phyloP scores from a whole-genome alignment of 495 filamentous ascomycete species.

The Trichoderma erinaceum region DNA sequence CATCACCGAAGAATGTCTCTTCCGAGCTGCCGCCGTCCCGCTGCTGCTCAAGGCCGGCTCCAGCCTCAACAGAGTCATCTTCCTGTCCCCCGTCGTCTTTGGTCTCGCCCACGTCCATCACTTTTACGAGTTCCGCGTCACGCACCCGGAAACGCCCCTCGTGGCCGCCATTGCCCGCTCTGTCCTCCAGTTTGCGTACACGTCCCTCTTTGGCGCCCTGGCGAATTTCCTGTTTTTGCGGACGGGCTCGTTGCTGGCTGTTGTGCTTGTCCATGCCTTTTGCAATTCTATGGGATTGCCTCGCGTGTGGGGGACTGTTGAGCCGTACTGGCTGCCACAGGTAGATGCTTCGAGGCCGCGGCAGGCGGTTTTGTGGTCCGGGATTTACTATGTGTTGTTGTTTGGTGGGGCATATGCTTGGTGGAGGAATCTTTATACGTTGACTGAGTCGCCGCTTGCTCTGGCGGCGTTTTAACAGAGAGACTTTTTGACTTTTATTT shows the following conservation, averaged over 20 bases:
- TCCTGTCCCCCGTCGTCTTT: conserved; percentile 82
- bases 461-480: conserved; percentile 35
- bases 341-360: background rate
- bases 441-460: conserved; percentile 52
- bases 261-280: conserved; percentile 73
- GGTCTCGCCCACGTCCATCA: conserved; percentile 94
- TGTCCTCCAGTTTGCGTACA: conserved; percentile 83
- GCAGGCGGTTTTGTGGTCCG: conserved; percentile 53
- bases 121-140: conserved; percentile 87
- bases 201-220: conserved; percentile 87
- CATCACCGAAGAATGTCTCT: conserved; percentile 87
- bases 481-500: background rate
- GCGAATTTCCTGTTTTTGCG: conserved; percentile 86
- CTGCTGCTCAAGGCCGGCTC: conserved; percentile 70
- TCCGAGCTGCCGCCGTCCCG: conserved; percentile 77
- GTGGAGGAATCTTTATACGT: conserved; percentile 58
- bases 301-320: conserved; percentile 73
- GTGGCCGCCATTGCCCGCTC: conserved; percentile 58
- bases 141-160: conserved; percentile 62
- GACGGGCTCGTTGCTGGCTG: conserved; percentile 69
- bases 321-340: conserved; percentile 28
- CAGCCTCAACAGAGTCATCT: conserved; percentile 55
- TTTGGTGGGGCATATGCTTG: conserved; percentile 65
- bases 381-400: conserved; percentile 70
- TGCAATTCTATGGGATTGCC: conserved; percentile 92